Conservation (phyloP, 257 asterid genomes). For the Linderniella brevidens region DNA sequence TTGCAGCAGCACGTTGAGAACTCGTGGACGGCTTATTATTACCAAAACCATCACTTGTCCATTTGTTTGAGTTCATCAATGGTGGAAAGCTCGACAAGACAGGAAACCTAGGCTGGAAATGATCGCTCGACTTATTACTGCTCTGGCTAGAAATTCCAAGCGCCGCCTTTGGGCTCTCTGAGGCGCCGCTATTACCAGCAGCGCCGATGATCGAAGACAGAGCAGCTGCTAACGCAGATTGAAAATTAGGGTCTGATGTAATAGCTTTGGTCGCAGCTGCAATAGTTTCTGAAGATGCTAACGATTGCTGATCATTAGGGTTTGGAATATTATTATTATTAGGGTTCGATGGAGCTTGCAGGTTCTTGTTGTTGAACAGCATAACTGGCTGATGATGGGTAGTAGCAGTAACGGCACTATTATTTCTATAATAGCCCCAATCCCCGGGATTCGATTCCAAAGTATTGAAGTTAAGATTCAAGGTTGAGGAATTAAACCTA, state of each 20-base stretch:
- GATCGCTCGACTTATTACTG: constrained; percentile 13
- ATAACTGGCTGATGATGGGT: constrained; percentile 19
- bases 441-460: constrained; percentile 53
- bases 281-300: constrained; percentile 35
- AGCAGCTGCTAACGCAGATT: constrained; percentile 83
- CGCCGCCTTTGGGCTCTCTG: constrained; percentile 19
- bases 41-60: constrained; percentile 18
- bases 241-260: constrained; percentile 72
- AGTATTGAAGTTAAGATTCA: constrained; percentile 67
- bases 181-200: constrained; percentile 6
- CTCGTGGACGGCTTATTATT: constrained; percentile 16
- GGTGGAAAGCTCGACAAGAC: constrained; percentile 46
- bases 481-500: constrained; percentile 36
- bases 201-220: constrained; percentile 53
- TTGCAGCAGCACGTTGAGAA: constrained; percentile 17
- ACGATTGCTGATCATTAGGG: constrained; percentile 26
- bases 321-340: constrained; percentile 20
- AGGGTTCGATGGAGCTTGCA: constrained; percentile 7
- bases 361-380: too few relatives aligned
- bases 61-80: constrained; percentile 29
- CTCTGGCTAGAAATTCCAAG: too few relatives aligned
- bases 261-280: constrained; percentile 91
- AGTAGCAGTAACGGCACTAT: too few relatives aligned
- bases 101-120: constrained; percentile 20
- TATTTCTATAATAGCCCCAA: constrained; percentile 23